These are phyloP conservation scores for Phytophthora boehmeriae DNA, from an alignment of 352 stramenopile genomes.

Conservation along the genomic window DNA sequence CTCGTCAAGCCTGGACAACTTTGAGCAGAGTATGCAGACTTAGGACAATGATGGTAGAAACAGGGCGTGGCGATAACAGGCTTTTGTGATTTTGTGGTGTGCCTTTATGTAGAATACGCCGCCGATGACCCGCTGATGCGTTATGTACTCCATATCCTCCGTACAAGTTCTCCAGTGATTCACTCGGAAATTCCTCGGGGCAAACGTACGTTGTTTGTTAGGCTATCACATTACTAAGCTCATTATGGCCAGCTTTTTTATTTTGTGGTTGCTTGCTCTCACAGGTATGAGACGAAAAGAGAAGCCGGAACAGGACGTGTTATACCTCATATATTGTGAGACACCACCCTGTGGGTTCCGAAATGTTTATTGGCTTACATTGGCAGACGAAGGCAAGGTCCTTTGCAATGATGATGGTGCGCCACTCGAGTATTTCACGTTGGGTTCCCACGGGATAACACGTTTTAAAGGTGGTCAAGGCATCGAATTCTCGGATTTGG, in stretches of 20 bases:
- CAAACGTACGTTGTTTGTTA: conserved; percentile 31
- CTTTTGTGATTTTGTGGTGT: background rate
- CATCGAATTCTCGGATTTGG: conserved; percentile 60
- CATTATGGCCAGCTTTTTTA: background rate
- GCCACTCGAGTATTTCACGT: conserved; percentile 55
- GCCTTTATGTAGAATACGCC: conserved; percentile 45
- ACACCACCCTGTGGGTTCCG: conserved; percentile 61
- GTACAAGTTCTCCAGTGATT: conserved; percentile 26
- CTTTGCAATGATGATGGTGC: conserved; percentile 9
- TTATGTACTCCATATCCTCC: conserved; percentile 53
- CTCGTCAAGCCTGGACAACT: background rate
- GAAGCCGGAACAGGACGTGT: conserved; percentile 53
- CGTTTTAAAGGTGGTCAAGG: conserved; percentile 46
- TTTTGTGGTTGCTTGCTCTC: background rate
- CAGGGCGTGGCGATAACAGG: background rate
- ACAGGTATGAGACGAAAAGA: conserved; percentile 28
- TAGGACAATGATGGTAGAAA: background rate
- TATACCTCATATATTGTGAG: conserved; percentile 53
- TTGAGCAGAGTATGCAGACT: conserved; percentile 32
- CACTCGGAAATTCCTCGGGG: conserved; percentile 41
- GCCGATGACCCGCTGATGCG: conserved; percentile 46
- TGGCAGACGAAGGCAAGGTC: conserved; percentile 43
- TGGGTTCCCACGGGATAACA: conserved; percentile 63
- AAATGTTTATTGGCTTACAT: conserved; percentile 71
- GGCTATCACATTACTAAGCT: background rate